Evolutionary conservation across 73 alveolate genomes (phyloP).

Genomic region (Paramecium tetraurelia): DNA sequence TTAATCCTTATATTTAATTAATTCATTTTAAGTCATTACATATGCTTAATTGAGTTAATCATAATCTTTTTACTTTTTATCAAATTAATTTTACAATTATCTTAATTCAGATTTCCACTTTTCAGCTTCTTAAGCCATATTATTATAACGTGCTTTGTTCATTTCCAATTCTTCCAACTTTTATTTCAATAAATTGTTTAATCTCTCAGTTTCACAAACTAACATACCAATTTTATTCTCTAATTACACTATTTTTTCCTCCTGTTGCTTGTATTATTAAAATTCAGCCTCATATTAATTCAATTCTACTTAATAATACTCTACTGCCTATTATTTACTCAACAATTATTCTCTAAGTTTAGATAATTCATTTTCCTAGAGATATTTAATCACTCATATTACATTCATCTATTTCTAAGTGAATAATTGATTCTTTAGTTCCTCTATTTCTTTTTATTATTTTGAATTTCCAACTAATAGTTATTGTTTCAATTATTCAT

Average conservation of each 20-base stretch:
- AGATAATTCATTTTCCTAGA: background rate
- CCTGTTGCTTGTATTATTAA: background rate
- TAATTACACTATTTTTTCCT: background rate
- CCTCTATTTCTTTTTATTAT: conserved; percentile 21
- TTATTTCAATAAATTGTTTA: background rate
- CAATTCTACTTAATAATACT: background rate
- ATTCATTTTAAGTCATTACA: conserved; percentile 10
- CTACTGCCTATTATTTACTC: background rate
- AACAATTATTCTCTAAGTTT: background rate
- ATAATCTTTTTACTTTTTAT: conserved; percentile 16
- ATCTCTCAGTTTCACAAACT: conserved; percentile 38
- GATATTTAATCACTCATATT: background rate
- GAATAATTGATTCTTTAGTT: background rate
- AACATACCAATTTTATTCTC: conserved; percentile 12
- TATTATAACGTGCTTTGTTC: background rate
- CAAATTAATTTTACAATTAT: background rate
- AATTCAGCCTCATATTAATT: conserved; percentile 9
- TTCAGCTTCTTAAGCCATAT: background rate
- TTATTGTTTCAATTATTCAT: background rate
- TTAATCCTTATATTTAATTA: conserved; percentile 24
- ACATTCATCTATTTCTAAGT: background rate
- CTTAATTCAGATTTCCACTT: background rate
- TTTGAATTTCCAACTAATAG: conserved; percentile 24
- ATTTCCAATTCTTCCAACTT: conserved; percentile 25
- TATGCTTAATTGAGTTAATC: conserved; percentile 5